Evolutionary conservation across 2,329 filamentous ascomycete genomes (phyloP), one percentile per base, ranked within the genome.

Genomic region (Calonectria montana): DNA sequence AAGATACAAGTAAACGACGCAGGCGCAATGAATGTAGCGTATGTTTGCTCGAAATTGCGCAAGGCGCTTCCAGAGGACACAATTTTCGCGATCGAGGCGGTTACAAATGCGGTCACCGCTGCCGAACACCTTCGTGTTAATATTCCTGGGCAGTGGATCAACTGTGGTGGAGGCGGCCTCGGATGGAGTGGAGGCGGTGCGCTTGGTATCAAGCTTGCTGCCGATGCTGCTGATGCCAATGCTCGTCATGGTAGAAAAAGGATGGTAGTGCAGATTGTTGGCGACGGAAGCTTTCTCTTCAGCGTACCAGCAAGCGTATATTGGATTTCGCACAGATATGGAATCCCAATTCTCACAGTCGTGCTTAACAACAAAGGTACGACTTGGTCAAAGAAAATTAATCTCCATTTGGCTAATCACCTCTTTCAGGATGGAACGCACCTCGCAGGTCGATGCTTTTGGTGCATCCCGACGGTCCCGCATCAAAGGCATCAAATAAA

Each of bases 181-280:
- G 94, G 94, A 2, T 96, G 94, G 94, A 93, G 91, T 13, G 94
- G 93, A 27, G 94, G 94, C 21, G 94, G 85, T 64, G 91, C 92
- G 0, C 82, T 96, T 2, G 94, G 94, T 2, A 91, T 95, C 79
- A 95, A 95, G 80, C 88, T 96, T 16, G 94, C 93, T 0, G 89
- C 77, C 1, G 81, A 82, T 31, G 74, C 72, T 1, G 80, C 81
- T 71, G 82, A 83, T 70, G 82, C 47, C 9, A n/a, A 45, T 43
- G 66, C 48, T 8, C 39, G 18, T 4, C 10, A 21, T 29, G 86
- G 84, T 68, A 85, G 84, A 76, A 80, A 84, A 55, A 84, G 83
- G 70, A 86, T 88, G 72, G 87, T 90, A 3, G 85, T 86, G 47
- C 87, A 88, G 70, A 84, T 90, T 62, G 88, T 89, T 0, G 88